Evolutionary conservation across 73 alveolate species (phyloP).

Genomic region (Stentor roeselii): DNA sequence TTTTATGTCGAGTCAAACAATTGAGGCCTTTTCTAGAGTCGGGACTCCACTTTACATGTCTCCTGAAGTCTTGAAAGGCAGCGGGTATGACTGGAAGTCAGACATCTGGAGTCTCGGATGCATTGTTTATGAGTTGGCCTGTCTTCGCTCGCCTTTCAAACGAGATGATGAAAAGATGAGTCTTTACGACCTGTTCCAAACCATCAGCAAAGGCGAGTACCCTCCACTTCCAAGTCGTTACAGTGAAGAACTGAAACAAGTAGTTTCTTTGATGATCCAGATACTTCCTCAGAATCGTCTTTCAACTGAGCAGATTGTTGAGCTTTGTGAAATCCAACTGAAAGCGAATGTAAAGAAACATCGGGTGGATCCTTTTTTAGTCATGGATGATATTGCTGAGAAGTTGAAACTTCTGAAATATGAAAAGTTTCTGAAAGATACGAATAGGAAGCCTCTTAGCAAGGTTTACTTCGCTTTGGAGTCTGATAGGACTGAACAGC

Average conservation of each 20-base stretch:
- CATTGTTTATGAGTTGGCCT: constrained; percentile 87
- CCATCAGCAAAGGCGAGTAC: constrained; percentile 82
- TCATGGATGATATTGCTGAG: constrained; percentile 93
- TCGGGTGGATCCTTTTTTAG: constrained; percentile 72
- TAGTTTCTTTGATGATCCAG: constrained; percentile 74
- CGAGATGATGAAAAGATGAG: constrained; percentile 83
- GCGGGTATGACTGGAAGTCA: constrained; percentile 95
- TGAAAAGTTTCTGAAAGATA: constrained; percentile 70
- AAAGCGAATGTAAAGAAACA: constrained; percentile 40
- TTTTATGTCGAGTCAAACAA: constrained; percentile 82
- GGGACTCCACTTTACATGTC: constrained; percentile 95
- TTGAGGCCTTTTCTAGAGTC: constrained; percentile 92
- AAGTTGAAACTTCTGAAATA: constrained; percentile 84
- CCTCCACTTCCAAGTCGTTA: constrained; percentile 61
- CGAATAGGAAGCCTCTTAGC: constrained; percentile 65
- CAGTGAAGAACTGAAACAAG: constrained; percentile 59
- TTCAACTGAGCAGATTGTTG: constrained; percentile 63
- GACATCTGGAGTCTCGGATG: constrained; percentile 98
- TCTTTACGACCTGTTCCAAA: constrained; percentile 85
- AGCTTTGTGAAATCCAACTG: constrained; percentile 59
- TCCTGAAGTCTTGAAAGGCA: constrained; percentile 64
- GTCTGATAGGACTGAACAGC: constrained; percentile 34
- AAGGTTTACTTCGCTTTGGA: constrained; percentile 72
- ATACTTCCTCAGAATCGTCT: constrained; percentile 89
- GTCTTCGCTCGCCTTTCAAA: constrained; percentile 50